phyloP scores from a whole-genome alignment of 495 filamentous ascomycete species.

The Platismatia glauca region DNA sequence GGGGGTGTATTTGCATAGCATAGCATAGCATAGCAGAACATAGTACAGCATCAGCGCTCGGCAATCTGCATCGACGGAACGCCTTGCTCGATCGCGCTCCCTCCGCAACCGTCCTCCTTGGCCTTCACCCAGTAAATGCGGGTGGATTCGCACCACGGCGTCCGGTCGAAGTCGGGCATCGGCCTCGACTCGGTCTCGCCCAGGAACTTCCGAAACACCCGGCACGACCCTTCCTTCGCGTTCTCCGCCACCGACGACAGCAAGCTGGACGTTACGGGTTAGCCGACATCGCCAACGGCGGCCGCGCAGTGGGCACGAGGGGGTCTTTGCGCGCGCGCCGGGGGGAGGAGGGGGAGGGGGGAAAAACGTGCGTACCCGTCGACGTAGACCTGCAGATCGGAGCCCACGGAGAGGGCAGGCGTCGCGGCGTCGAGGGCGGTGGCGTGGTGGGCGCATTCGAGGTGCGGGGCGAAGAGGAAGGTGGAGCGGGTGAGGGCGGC shows the following conservation, averaged over 20 bases:
- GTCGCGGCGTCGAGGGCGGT: conserved; percentile 27
- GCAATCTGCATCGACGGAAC: background rate
- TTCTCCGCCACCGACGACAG: background rate
- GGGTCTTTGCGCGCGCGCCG: too few species aligned
- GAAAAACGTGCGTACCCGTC: conserved; percentile 8
- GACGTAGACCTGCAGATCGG: conserved; percentile 11
- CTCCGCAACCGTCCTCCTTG: background rate
- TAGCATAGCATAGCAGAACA: background rate
- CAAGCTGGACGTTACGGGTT: background rate
- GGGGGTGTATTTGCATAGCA: background rate
- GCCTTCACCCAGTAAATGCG: conserved; percentile 31
- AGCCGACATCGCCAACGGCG: background rate
- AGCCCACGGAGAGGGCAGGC: conserved; percentile 39
- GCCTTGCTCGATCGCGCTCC: background rate
- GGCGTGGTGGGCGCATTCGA: conserved; percentile 27
- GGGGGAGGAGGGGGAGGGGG: too few species aligned
- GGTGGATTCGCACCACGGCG: conserved; percentile 21
- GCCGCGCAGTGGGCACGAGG: too few species aligned
- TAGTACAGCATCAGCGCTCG: background rate
- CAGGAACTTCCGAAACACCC: background rate
- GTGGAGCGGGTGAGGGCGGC: conserved; percentile 40
- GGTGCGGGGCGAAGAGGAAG: conserved; percentile 51
- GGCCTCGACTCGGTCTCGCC: conserved; percentile 19
- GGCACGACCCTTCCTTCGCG: background rate
- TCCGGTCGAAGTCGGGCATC: conserved; percentile 30